Evolutionary conservation across 2,329 filamentous ascomycete genomes (phyloP).

Genomic region (Talaromyces sp.): DNA sequence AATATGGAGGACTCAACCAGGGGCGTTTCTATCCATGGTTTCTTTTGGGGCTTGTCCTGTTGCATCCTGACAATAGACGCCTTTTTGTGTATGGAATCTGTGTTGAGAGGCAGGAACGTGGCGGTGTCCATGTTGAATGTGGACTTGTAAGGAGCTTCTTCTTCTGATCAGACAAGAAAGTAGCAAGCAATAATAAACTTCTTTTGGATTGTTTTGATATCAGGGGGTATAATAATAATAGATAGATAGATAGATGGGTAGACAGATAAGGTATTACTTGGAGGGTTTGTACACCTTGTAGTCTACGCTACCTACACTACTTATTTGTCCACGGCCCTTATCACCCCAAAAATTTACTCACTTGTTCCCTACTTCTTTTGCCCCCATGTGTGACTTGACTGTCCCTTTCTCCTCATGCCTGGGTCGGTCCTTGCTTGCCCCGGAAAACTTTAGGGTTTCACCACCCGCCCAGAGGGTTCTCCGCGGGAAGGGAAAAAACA

Average conservation of each 20-base stretch:
- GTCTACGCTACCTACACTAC: background rate
- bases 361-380: background rate
- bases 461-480: background rate
- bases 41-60: slow-evolving; percentile 24
- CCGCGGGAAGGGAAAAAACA: slow-evolving; percentile 2
- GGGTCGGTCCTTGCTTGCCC: background rate
- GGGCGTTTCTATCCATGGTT: slow-evolving; percentile 67
- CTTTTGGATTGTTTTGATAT: background rate
- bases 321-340: background rate
- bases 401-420: background rate
- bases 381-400: background rate
- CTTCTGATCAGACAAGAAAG: background rate
- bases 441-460: slow-evolving; percentile 12
- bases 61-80: background rate
- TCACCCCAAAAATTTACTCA: background rate
- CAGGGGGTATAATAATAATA: background rate
- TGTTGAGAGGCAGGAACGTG: background rate
- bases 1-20: slow-evolving; percentile 62
- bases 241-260: background rate
- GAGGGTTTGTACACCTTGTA: background rate
- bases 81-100: background rate
- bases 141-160: background rate
- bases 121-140: background rate
- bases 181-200: background rate
- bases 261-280: no score